Conservation (phyloP, 176 grass and related monocot genomes). For the Carex littledalei region DNA sequence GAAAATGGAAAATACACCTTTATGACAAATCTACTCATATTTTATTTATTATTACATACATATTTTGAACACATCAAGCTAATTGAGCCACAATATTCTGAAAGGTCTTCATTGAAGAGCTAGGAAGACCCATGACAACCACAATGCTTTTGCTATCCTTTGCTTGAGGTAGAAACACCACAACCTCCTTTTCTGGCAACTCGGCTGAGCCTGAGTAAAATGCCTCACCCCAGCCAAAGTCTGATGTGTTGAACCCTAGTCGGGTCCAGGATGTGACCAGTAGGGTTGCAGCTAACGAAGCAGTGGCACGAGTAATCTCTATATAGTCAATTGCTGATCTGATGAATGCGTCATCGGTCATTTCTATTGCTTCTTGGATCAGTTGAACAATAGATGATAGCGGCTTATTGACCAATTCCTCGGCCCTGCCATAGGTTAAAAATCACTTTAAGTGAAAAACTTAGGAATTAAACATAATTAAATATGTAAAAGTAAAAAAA, state of each 20-base stretch:
- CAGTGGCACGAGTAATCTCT: conserved; percentile 18
- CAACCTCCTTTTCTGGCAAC: conserved; percentile 40
- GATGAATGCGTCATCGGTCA: conserved; percentile 32
- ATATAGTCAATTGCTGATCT: conserved; percentile 48
- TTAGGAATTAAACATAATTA: too few species aligned
- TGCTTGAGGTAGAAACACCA: conserved; percentile 23
- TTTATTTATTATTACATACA: not conserved
- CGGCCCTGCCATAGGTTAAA: not conserved
- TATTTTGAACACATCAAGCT: not conserved
- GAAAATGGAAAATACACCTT: not conserved
- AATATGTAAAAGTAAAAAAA: too few species aligned
- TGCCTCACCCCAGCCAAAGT: conserved; percentile 46
- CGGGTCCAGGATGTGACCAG: conserved; percentile 41
- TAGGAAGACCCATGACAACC: conserved; percentile 36
- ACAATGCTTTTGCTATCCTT: conserved; percentile 25
- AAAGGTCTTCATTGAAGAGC: conserved; percentile 38
- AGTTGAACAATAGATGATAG: conserved; percentile 15
- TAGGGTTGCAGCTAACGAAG: conserved; percentile 36
- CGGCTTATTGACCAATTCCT: conserved; percentile 22
- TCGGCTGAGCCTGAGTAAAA: conserved; percentile 34
- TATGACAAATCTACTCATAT: not conserved
- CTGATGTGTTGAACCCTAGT: conserved; percentile 25
- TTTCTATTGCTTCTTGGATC: conserved; percentile 24
- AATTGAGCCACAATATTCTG: conserved; percentile 30
- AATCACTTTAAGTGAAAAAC: not conserved